Conservation (phyloP, 1,139 yeast genomes). For the Hansenula anomala region DNA sequence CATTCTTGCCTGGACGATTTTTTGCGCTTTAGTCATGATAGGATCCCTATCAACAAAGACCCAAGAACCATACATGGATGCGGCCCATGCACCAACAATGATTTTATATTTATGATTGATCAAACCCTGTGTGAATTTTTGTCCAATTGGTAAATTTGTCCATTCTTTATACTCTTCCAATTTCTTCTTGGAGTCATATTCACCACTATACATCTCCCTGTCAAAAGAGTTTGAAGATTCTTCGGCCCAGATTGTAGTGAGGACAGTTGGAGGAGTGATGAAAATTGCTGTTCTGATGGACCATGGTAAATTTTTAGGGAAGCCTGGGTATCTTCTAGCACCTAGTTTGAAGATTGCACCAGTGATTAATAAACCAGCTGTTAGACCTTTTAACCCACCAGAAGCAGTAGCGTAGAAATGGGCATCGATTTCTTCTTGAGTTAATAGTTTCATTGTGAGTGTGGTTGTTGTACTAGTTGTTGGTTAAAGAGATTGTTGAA, state of each 20-base stretch:
- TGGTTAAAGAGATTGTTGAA: neutral
- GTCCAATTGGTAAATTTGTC: constrained; percentile 39
- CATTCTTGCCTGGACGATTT: constrained; percentile 90
- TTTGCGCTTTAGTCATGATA: constrained; percentile 74
- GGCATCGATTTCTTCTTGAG: constrained; percentile 60
- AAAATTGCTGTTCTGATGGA: constrained; percentile 55
- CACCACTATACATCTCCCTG: constrained; percentile 38
- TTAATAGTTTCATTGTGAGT: constrained; percentile 67
- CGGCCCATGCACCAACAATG: constrained; percentile 82
- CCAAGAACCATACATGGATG: constrained; percentile 83
- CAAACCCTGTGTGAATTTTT: constrained; percentile 42
- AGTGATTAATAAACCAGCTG: constrained; percentile 50
- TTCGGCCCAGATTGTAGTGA: constrained; percentile 55
- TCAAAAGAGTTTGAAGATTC: constrained; percentile 54
- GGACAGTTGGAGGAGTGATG: constrained; percentile 53
- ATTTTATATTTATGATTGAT: constrained; percentile 67
- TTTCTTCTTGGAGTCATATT: constrained; percentile 30
- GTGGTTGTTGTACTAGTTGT: constrained; percentile 2
- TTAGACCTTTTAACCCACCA: constrained; percentile 63
- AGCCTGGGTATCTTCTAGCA: constrained; percentile 37
- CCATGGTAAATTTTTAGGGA: constrained; percentile 37
- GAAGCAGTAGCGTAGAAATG: constrained; percentile 50
- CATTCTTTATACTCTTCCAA: constrained; percentile 48
- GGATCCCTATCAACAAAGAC: constrained; percentile 69
- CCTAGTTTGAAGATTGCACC: constrained; percentile 41